phyloP scores from a whole-genome alignment of 495 filamentous ascomycete species.

The Penicillium roqueforti region DNA sequence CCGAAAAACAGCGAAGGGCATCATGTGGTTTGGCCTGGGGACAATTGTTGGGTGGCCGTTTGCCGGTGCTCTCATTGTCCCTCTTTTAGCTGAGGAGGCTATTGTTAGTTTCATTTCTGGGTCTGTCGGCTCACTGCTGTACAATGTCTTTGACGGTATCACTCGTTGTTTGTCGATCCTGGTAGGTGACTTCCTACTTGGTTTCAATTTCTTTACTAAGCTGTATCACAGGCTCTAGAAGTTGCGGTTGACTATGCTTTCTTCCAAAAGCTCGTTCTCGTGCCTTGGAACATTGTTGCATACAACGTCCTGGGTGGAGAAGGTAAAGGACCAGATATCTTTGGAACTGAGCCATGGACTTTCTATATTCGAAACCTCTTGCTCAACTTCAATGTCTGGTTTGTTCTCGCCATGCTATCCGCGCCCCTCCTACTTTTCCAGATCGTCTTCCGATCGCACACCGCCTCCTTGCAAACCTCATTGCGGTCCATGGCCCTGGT shows the following conservation, averaged over 20 bases:
- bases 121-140: constrained; percentile 50
- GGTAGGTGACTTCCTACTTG: constrained; percentile 47
- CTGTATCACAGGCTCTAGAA: constrained; percentile 49
- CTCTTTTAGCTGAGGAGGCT: constrained; percentile 74
- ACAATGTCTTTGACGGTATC: constrained; percentile 61
- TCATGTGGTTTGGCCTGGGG: constrained; percentile 90
- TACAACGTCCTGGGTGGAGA: constrained; percentile 89
- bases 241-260: constrained; percentile 70
- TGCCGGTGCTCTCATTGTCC: constrained; percentile 73
- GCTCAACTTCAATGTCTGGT: constrained; percentile 95
- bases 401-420: constrained; percentile 72
- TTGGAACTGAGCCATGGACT: constrained; percentile 94
- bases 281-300: constrained; percentile 87
- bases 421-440: constrained; percentile 58
- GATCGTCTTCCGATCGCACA: constrained; percentile 35
- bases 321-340: constrained; percentile 82
- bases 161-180: constrained; percentile 62
- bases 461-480: constrained; percentile 42
- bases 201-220: constrained; percentile 19
- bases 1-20: constrained; percentile 70
- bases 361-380: constrained; percentile 92
- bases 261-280: constrained; percentile 70
- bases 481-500: constrained; percentile 72
- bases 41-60: constrained; percentile 95
- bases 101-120: constrained; percentile 58